Evolutionary conservation across 768 basidiomycete genomes (phyloP), one percentile per base, ranked within the genome.

Genomic region (Dendrothele bispora): DNA sequence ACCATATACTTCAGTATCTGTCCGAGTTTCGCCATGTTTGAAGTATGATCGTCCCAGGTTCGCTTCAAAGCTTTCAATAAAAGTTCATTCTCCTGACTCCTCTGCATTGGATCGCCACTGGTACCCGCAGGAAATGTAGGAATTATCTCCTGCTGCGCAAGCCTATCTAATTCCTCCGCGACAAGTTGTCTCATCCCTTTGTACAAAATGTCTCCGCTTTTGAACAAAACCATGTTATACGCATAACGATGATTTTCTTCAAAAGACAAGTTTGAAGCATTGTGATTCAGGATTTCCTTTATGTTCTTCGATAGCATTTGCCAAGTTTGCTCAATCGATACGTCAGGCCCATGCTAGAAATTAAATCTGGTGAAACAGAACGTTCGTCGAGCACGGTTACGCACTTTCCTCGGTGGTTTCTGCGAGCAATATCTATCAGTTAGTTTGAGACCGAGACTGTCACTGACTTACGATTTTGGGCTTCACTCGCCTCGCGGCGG

Each of bases 1-100:
- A 97, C 97, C 94, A 99, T 97, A 62, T 99, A 99, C 61, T 90
- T 92, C 55, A 98, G 73, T 34, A 99, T 81, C 65, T 94, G 92
- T 10, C 86, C 82, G 50, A 99, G 64, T 63, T 95, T 91, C 22
- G 78, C 72, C 90, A 98, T 91, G 62, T 85, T 91, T 10, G 85
- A 83, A 4, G 75, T 83, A 65, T 99, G 97, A 62, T 98, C 93
- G 46, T 95, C 89, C 95, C 97, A 98, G 0, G 95, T 88, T 25
- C 79, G 78, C 61, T 81, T 80, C 45, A 97, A 52, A 24, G 88
- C 87, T 60, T 89, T 94, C 61, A 98, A 67, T 47, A 98, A 75
- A 44, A 83, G 66, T 61, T 98, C 95, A 0, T 86, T 90, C 60
- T 94, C 92, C 57, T 88, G 83, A 37, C 80, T 87, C 56, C 82